Base-by-base conservation (phyloP, 169 alveolate genomes). In the Eimeria praecox region DNA sequence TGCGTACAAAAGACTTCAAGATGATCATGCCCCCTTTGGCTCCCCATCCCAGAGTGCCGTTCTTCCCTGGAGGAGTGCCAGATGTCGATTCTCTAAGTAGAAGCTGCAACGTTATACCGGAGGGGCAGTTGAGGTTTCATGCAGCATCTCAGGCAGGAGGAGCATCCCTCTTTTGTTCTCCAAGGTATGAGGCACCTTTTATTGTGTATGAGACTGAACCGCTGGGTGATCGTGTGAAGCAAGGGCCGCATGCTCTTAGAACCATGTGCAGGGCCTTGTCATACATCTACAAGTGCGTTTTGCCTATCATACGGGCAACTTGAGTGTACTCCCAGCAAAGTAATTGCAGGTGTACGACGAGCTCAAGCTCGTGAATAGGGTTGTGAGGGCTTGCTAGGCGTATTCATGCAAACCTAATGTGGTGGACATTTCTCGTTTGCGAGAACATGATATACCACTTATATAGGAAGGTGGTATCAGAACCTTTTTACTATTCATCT, bases 1-100 rank as follows among this genome's bases (percentile, higher is more conserved):
- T 77, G 87, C 87, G 56, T 77, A 77, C 87, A 24, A 77, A 77
- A 62, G 87, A 77, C 40, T 77, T 77, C 87, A 77, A 44, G 35
- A 40, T 9, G 87, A 40, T 77, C 40, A 77, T 77, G 87, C 87
- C 87, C 1, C 87, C 87, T 10, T 44, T 77, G 87, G 87, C 87
- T 24, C 87, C 87, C 59, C 87, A 77, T 46, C 87, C 87, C 35
- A 77, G 27, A 40, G 87, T 77, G 62, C 87, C 87, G 38, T 35
- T 77, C 46, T 40, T 77, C 62, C 27, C 59, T 44, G 87, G 87
- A 10, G 87, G 87, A 42, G 59, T 77, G 18, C 87, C 87, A 12
- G 87, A 77, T 77, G n/a, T 77, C 38, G 8, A 8, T 14, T 27
- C 22, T 38, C 87, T 77, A 77, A 40, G n/a, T 38, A 42, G 20